A percentile compares a stretch with the other conserved stretches of the same genome.
Evolutionary conservation across 306 rosid species (phyloP).

Genomic region (Fagus crenata): DNA sequence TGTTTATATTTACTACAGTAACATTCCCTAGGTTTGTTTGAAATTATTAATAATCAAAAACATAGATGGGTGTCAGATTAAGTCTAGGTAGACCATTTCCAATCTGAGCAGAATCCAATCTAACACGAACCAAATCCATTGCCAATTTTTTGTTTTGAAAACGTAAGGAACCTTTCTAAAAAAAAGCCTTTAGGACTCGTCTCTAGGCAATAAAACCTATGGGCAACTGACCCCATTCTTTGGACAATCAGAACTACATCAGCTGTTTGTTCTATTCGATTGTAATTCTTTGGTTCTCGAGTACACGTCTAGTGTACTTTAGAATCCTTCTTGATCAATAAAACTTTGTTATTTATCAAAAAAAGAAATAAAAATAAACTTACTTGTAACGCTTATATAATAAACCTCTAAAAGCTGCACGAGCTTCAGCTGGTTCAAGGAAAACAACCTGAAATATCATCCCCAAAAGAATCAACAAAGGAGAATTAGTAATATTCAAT

Average conservation of each 20-base stretch:
- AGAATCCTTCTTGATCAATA: too few relatives aligned
- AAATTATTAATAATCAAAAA: neutral
- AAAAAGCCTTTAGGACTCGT: too few relatives aligned
- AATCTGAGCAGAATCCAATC: neutral
- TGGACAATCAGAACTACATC: neutral
- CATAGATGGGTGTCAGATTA: neutral
- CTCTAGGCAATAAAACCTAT: too few relatives aligned
- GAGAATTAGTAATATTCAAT: conserved; percentile 18
- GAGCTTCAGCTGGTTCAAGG: conserved; percentile 81
- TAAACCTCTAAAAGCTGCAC: conserved; percentile 81
- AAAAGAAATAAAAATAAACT: conserved; percentile 32
- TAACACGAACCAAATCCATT: neutral
- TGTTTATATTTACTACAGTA: neutral
- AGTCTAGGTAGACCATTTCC: neutral
- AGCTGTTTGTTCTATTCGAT: neutral
- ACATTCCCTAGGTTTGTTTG: neutral
- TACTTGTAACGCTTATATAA: conserved; percentile 86
- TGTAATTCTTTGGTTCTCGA: too few relatives aligned
- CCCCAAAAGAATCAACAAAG: conserved; percentile 30
- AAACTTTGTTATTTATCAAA: too few relatives aligned
- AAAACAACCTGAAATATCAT: conserved; percentile 71
- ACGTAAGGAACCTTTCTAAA: too few relatives aligned
- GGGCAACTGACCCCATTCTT: too few relatives aligned
- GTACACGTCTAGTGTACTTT: too few relatives aligned
- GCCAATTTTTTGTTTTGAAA: too few relatives aligned